Base-by-base conservation (phyloP, 192 early-diverging fungal genomes). In the Coemansia sp. region DNA sequence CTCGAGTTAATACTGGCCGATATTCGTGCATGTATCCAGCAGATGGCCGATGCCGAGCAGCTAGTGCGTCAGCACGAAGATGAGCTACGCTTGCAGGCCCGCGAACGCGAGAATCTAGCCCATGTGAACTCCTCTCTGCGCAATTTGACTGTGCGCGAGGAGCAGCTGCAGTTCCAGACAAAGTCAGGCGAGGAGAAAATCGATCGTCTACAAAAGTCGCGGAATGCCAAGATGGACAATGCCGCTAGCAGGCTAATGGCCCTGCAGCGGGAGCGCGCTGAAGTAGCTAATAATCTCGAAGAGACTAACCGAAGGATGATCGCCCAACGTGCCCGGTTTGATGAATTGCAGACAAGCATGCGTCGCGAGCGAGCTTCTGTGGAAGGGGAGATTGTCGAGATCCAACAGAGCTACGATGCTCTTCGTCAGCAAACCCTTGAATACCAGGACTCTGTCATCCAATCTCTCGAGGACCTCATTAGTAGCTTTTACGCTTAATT, bases 11-110 rank as follows among this genome's bases (percentile, higher is more conserved):
- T 89, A 7, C 68, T 82, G 24, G 65, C 74, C 24, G 90, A 92
- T 54, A 65, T 90, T 14, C 66, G 58, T 8, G 67, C 54, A 30
- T 86, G 84, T 67, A 66, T 85, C 3, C 80, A 84, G 62, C 78
- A 86, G 44, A 86, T 89, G 86, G 68, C 78, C 27, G 87, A 91
- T n/a, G 86, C 85, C 58, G 82, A 90, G 59, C 71, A 65, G 1
- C 80, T 84, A 58, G 76, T 77, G 26, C 71, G 77, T 7, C 72
- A 81, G 49, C 78, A 80, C 4, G 77, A 85, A 32, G 82, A 83
- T 4, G 80, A 82, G 54, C 23, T 68, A 47, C 74, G 74, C n/a
- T 26, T 54, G 54, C 54, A 73, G 61, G 64, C 68, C 1, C 38
- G n/a, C 4, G 71, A 67, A 14, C 48, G 60, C 27, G 70, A 82